Evolutionary conservation across 2,329 filamentous ascomycete genomes (phyloP), one percentile per base, ranked within the genome.

Genomic region (Penicillium occitanis): DNA sequence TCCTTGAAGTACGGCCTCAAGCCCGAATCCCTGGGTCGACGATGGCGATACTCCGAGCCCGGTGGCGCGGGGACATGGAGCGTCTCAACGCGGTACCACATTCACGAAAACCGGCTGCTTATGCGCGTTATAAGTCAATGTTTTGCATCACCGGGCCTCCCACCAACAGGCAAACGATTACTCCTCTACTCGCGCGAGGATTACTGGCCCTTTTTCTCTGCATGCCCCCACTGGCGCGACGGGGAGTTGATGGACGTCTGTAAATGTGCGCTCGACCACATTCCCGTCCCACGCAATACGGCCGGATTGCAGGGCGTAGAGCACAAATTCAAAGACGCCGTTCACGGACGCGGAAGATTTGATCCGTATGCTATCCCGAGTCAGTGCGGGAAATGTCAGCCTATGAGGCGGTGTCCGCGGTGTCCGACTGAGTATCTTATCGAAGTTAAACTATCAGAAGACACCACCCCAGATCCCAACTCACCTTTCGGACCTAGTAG

Each of bases 401-500:
- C 86, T 2, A 87, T 87, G 79, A 80, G 87, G 3, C 78, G 87
- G 37, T 89, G 87, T 73, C 85, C 86, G 0, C 82, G 86, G 63
- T 89, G 87, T 73, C 86, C 87, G 1, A 85, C 85, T 0, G 87
- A 89, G 71, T 89, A 89, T 68, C 75, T 89, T 11, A 79, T 88
- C 58, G 86, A 89, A 72, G 73, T 88, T 6, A 86, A 85, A 68
- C 77, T 88, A 66, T 78, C 83, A 1, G 87, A 89, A 73, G 86
- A 88, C 68, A 81, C 48, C 11, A 51, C 48, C 4, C 25, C 48
- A 0, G 25, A 55, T 3, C 8, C 19, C 17, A 14, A 25, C 25
- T 2, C 51, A 2, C 17, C 51, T 19, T 25, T 17, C 11, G n/a
- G n/a, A 1, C 19, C 55, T n/a, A 28, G 3, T n/a, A 17, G 14